These are phyloP conservation scores for Penicillium cataractarum DNA, from an alignment of 495 filamentous ascomycete genomes.

Conservation along the genomic window DNA sequence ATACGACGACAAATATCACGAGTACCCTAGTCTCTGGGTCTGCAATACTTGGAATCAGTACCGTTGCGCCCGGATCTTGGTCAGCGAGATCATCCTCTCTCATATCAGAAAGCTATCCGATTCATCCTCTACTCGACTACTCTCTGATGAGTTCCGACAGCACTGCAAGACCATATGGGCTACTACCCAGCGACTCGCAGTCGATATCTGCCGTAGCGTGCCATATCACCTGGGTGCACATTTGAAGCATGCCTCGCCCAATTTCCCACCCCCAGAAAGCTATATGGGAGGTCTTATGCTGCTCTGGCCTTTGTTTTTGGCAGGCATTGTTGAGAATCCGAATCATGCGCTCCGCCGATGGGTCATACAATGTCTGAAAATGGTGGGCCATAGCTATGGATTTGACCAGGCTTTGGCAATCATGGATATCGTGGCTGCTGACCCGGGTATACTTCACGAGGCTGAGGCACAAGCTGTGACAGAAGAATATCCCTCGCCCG, in stretches of 20 bases:
- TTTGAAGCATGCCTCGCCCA: slow-evolving; percentile 10
- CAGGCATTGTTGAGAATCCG: slow-evolving; percentile 40
- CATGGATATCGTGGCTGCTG: slow-evolving; percentile 39
- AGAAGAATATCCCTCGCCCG: slow-evolving; percentile 4
- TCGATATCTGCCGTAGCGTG: slow-evolving; percentile 51
- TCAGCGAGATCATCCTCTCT: slow-evolving; percentile 54
- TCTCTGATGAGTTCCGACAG: slow-evolving; percentile 37
- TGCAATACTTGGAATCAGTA: slow-evolving; percentile 65
- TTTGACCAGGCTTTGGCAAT: slow-evolving; percentile 53
- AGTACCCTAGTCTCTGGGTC: slow-evolving; percentile 60
- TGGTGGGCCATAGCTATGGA: slow-evolving; percentile 50
- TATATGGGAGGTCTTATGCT: slow-evolving; percentile 49
- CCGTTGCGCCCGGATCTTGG: slow-evolving; percentile 61
- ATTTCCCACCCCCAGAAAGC: slow-evolving; percentile 27
- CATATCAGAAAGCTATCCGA: slow-evolving; percentile 23
- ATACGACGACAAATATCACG: slow-evolving; percentile 62
- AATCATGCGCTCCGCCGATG: slow-evolving; percentile 43
- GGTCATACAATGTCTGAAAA: slow-evolving; percentile 44
- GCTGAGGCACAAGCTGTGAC: slow-evolving; percentile 13
- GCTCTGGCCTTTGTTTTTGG: slow-evolving; percentile 53
- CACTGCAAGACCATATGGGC: slow-evolving; percentile 40
- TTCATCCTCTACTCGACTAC: slow-evolving; percentile 13
- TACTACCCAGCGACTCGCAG: slow-evolving; percentile 40
- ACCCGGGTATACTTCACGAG: slow-evolving; percentile 32
- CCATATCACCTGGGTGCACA: slow-evolving; percentile 43